Percentiles rank a stretch among this genome's conserved stretches.
phyloP scores from a whole-genome alignment of 352 stramenopile species.

The Globisporangium cystogenes region DNA sequence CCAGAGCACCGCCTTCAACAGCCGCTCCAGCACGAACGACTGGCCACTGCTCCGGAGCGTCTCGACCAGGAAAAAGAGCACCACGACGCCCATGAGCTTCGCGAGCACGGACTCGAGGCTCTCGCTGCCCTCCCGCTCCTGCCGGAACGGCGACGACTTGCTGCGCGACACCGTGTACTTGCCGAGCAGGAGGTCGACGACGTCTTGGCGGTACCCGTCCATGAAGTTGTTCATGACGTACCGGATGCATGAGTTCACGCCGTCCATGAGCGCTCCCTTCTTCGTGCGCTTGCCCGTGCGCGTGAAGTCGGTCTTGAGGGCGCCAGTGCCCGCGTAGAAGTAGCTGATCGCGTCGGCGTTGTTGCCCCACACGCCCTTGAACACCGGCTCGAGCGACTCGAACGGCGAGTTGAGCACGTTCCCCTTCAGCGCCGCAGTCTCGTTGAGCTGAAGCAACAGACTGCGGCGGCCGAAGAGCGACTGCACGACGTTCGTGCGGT shows the following conservation, averaged over 20 bases:
- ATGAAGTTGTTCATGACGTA: slow-evolving; percentile 97
- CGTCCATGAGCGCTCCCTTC: slow-evolving; percentile 91
- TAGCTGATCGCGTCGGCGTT: slow-evolving; percentile 94
- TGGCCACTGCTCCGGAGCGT: slow-evolving; percentile 32
- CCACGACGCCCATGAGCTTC: slow-evolving; percentile 45
- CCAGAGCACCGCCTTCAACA: slow-evolving; percentile 48
- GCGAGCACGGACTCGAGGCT: slow-evolving; percentile 48
- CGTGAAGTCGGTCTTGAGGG: slow-evolving; percentile 96
- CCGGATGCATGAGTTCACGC: slow-evolving; percentile 90
- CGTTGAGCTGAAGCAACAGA: slow-evolving; percentile 81
- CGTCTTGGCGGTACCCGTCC: slow-evolving; percentile 92
- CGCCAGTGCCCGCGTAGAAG: slow-evolving; percentile 93
- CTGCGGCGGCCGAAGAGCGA: slow-evolving; percentile 90
- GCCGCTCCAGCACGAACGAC: slow-evolving; percentile 44
- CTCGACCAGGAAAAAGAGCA: slow-evolving; percentile 60
- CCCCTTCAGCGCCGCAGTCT: slow-evolving; percentile 57
- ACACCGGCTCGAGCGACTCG: slow-evolving; percentile 57
- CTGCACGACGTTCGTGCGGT: slow-evolving; percentile 90
- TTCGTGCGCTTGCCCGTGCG: slow-evolving; percentile 92
- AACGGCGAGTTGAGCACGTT: slow-evolving; percentile 71
- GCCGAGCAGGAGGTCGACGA: slow-evolving; percentile 88
- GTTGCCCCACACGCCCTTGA: slow-evolving; percentile 92
- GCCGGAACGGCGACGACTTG: slow-evolving; percentile 47
- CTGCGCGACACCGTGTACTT: slow-evolving; percentile 43
- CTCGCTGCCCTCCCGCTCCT: slow-evolving; percentile 19